These are phyloP conservation scores for Bremia lactucae DNA, from an alignment of 352 stramenopile genomes.

Conservation along the genomic window DNA sequence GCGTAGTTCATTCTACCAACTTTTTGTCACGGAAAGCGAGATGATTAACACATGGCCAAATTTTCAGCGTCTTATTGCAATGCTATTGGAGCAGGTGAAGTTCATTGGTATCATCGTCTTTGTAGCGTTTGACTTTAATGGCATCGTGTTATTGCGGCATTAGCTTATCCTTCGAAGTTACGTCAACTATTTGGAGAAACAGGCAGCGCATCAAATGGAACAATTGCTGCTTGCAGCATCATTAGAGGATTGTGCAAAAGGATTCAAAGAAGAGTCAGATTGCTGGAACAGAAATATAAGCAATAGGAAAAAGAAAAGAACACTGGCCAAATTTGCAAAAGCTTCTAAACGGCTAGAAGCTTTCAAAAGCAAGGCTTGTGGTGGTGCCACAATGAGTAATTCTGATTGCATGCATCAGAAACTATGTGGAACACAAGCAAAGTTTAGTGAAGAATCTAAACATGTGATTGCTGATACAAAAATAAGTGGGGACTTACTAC, in stretches of 20 bases:
- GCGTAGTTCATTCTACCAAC: conserved; percentile 46
- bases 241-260: conserved; percentile 13
- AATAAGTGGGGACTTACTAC: conserved; percentile 4
- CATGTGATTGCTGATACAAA: conserved; percentile 5
- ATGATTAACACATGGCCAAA: conserved; percentile 74
- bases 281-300: conserved; percentile 27
- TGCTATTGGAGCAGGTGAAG: conserved; percentile 67
- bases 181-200: conserved; percentile 47
- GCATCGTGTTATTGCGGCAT: neutral
- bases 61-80: conserved; percentile 74
- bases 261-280: neutral
- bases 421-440: neutral
- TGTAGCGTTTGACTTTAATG: neutral
- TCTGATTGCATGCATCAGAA: neutral
- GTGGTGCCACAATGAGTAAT: neutral
- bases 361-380: neutral
- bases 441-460: conserved; percentile 4
- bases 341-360: neutral
- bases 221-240: conserved; percentile 52
- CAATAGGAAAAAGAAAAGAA: conserved; percentile 38
- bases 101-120: neutral
- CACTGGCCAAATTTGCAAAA: neutral
- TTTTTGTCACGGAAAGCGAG: conserved; percentile 74
- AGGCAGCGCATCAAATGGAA: conserved; percentile 69
- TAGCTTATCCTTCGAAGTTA: conserved; percentile 76